These are phyloP conservation scores for Penicillium sp. DNA, from an alignment of 2,329 filamentous ascomycete species.

Conservation along the genomic window DNA sequence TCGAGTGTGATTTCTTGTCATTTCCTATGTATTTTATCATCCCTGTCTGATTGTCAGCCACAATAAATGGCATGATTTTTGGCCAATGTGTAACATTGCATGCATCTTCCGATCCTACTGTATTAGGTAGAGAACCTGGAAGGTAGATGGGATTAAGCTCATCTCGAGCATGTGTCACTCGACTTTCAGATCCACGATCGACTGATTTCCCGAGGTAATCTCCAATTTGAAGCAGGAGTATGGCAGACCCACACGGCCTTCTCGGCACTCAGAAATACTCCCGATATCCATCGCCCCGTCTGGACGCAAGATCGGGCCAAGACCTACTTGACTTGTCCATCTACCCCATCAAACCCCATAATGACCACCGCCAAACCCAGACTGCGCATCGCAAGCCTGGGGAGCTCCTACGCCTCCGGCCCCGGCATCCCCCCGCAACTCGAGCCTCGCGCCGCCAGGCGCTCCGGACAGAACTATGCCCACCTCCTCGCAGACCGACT, in stretches of 20 bases:
- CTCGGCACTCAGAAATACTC: no score
- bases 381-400: conserved; percentile 15
- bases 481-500: conserved; percentile 14
- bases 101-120: no score
- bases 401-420: conserved; percentile 19
- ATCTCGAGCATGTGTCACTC: no score
- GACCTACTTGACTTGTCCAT: background rate
- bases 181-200: no score
- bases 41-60: background rate
- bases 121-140: no score
- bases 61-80: conserved; percentile 7
- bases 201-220: no score
- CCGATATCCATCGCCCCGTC: no score
- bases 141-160: no score
- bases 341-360: background rate
- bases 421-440: conserved; percentile 17
- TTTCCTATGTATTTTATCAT: conserved; percentile 13
- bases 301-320: no score
- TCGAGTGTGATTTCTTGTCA: conserved; percentile 15
- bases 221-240: no score
- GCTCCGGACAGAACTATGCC: conserved; percentile 18
- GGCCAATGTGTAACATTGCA: no score
- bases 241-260: no score
- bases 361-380: background rate
- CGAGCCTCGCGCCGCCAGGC: conserved; percentile 9